Evolutionary conservation across 805 yeast genomes (phyloP).

Genomic region (Monosporozyma servazzii): DNA sequence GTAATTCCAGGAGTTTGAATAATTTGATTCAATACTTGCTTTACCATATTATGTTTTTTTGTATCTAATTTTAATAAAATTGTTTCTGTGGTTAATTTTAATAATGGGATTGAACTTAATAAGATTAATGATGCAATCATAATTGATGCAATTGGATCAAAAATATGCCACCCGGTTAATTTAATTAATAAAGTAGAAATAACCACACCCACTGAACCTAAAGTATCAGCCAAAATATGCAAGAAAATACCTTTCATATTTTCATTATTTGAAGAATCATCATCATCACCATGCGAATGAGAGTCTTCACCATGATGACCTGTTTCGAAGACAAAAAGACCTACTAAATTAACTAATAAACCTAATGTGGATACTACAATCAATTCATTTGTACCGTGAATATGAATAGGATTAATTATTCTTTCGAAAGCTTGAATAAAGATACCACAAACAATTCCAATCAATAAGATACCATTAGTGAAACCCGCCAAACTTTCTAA

Average conservation of each 20-base stretch:
- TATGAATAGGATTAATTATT: slow-evolving; percentile 61
- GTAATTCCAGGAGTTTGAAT: slow-evolving; percentile 67
- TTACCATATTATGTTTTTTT: slow-evolving; percentile 51
- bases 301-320: slow-evolving; percentile 37
- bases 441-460: slow-evolving; percentile 86
- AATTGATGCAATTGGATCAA: slow-evolving; percentile 89
- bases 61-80: slow-evolving; percentile 54
- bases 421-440: slow-evolving; percentile 80
- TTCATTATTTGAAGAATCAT: slow-evolving; percentile 31
- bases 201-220: slow-evolving; percentile 97
- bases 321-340: slow-evolving; percentile 89
- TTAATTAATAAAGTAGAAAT: slow-evolving; percentile 73
- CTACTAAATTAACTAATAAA: slow-evolving; percentile 78
- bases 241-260: slow-evolving; percentile 92
- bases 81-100: slow-evolving; percentile 70
- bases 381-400: slow-evolving; percentile 76
- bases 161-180: slow-evolving; percentile 55
- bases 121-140: slow-evolving; percentile 76
- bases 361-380: slow-evolving; percentile 80
- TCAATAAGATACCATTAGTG: slow-evolving; percentile 79
- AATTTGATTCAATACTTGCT: slow-evolving; percentile 60
- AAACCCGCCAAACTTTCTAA: slow-evolving; percentile 92
- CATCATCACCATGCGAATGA: slow-evolving; percentile 27
- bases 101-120: slow-evolving; percentile 72
- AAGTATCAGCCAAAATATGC: slow-evolving; percentile 89